Percentiles rank a stretch among this genome's conserved stretches.
Evolutionary conservation across 1,139 yeast species (phyloP).

Genomic region (Tardiomyces digboiensis): DNA sequence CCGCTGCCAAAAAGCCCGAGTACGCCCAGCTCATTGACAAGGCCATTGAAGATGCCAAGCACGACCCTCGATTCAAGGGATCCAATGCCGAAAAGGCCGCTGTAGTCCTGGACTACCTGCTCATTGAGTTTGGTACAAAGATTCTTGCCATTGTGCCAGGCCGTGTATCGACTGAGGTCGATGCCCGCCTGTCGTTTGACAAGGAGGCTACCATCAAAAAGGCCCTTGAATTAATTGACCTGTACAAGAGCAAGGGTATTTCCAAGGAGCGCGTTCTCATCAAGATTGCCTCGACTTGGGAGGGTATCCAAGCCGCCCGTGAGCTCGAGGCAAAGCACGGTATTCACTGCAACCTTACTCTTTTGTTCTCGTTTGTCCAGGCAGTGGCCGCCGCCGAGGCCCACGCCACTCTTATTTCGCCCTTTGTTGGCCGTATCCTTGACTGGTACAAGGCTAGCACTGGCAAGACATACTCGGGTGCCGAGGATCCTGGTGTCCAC

Average conservation of each 20-base stretch:
- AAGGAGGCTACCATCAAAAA: constrained; percentile 87
- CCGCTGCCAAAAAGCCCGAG: constrained; percentile 87
- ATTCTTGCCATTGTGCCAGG: constrained; percentile 96
- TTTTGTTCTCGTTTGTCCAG: constrained; percentile 90
- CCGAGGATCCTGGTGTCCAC: constrained; percentile 93
- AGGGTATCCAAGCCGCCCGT: constrained; percentile 98
- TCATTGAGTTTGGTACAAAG: constrained; percentile 94
- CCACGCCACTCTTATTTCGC: constrained; percentile 89
- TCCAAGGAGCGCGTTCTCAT: constrained; percentile 83
- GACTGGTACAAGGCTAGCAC: constrained; percentile 98
- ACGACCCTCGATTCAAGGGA: constrained; percentile 22
- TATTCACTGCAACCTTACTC: constrained; percentile 92
- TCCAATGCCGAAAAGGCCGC: constrained; percentile 54
- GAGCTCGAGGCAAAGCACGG: constrained; percentile 88
- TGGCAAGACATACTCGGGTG: constrained; percentile 71
- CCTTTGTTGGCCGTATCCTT: constrained; percentile 98
- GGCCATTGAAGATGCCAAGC: constrained; percentile 82
- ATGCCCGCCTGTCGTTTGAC: constrained; percentile 94
- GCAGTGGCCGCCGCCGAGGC: constrained; percentile 99
- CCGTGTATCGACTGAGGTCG: constrained; percentile 98
- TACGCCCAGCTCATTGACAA: constrained; percentile 84
- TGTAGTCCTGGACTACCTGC: constrained; percentile 80
- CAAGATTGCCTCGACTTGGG: constrained; percentile 98
- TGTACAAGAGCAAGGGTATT: constrained; percentile 80
- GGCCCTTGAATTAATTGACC: constrained; percentile 79